Evolutionary conservation across 306 rosid genomes (phyloP).

Genomic region (Fragaria vesca): DNA sequence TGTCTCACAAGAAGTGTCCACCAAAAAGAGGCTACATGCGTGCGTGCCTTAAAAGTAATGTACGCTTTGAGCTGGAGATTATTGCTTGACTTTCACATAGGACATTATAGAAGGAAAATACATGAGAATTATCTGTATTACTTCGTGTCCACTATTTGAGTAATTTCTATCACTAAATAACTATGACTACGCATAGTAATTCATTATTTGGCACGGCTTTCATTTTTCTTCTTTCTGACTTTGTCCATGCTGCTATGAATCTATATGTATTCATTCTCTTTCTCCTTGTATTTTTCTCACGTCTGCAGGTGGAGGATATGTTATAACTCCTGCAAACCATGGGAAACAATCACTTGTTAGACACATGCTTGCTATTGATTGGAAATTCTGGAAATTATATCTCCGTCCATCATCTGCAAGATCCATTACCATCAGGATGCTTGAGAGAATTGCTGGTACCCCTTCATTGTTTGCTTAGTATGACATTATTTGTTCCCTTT

Average conservation of each 20-base stretch:
- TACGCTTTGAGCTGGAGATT: slow-evolving; percentile 43
- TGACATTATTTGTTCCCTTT: not conserved
- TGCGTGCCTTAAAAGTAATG: slow-evolving; percentile 95
- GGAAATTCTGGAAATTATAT: slow-evolving; percentile 83
- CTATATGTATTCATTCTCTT: not conserved
- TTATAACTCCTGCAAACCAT: slow-evolving; percentile 67
- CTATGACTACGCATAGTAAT: not conserved
- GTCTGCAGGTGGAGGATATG: slow-evolving; percentile 82
- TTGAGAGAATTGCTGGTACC: slow-evolving; percentile 76
- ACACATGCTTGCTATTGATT: slow-evolving; percentile 91
- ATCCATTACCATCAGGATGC: slow-evolving; percentile 71
- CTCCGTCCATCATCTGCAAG: slow-evolving; percentile 62
- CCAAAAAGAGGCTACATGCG: slow-evolving; percentile 73
- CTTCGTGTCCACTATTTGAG: not conserved
- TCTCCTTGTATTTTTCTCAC: not conserved
- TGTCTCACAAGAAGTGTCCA: slow-evolving; percentile 63
- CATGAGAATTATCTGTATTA: not conserved
- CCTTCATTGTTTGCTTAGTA: slow-evolving; percentile 18
- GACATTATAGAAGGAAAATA: slow-evolving; percentile 15
- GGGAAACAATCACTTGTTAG: slow-evolving; percentile 74
- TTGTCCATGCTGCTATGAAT: not conserved
- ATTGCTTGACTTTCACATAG: slow-evolving; percentile 2
- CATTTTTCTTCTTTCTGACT: not conserved
- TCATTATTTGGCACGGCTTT: not conserved
- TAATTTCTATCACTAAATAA: not conserved